phyloP scores from a whole-genome alignment of 441 rosid genomes.

The Brassica hybrid region DNA sequence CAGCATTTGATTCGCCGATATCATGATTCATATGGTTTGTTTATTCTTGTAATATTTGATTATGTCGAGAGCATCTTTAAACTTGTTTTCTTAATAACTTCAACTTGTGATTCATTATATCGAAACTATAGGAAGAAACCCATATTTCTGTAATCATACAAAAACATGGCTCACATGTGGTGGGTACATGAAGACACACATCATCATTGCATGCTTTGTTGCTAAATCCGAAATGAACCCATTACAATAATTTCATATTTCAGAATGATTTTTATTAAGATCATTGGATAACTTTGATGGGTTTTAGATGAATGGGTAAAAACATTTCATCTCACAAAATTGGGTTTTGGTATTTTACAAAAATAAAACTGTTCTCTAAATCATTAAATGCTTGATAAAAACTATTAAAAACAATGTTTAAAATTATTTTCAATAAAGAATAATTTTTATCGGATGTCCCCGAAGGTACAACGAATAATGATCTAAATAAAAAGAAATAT shows the following conservation, averaged over 20 bases:
- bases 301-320: not conserved
- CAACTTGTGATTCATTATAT: slow-evolving; percentile 27
- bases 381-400: not conserved
- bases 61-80: slow-evolving; percentile 35
- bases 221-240: slow-evolving; percentile 22
- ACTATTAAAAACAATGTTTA: not conserved
- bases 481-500: not conserved
- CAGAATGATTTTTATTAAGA: not conserved
- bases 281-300: not conserved
- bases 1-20: slow-evolving; percentile 19
- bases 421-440: not conserved
- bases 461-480: not conserved
- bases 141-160: slow-evolving; percentile 30
- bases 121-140: slow-evolving; percentile 28
- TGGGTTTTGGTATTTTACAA: not conserved
- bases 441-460: too few relatives aligned
- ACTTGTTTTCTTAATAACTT: slow-evolving; percentile 24
- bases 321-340: not conserved
- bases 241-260: not conserved
- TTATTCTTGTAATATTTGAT: slow-evolving; percentile 22
- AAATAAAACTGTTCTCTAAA: not conserved
- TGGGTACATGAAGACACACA: slow-evolving; percentile 39
- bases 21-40: not conserved
- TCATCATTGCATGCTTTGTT: slow-evolving; percentile 24
- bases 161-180: slow-evolving; percentile 40